Evolutionary conservation across 2,329 filamentous ascomycete genomes (phyloP).

Genomic region (Monosporascus sp.): DNA sequence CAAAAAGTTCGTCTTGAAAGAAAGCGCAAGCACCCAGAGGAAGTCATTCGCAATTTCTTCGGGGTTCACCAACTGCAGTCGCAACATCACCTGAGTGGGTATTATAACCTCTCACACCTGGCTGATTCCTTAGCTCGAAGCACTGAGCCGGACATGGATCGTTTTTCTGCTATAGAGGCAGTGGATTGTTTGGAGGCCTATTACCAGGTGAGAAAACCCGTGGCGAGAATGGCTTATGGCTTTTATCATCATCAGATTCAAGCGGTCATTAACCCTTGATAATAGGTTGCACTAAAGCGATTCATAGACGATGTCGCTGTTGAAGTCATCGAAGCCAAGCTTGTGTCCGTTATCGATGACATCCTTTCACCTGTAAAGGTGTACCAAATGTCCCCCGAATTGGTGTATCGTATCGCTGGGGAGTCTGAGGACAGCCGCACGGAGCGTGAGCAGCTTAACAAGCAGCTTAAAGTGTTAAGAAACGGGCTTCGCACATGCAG

Average conservation of each 20-base stretch:
- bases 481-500: constrained; percentile 32
- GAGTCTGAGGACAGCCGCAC: constrained; percentile 34
- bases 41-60: constrained; percentile 6
- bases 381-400: constrained; percentile 28
- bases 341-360: constrained; percentile 28
- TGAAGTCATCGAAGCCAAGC: constrained; percentile 35
- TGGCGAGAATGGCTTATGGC: not conserved
- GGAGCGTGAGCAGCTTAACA: constrained; percentile 30
- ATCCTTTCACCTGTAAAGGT: constrained; percentile 36
- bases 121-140: too few species aligned
- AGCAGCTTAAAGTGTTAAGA: constrained; percentile 32
- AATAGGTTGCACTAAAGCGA: constrained; percentile 37
- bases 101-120: too few species aligned
- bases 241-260: not conserved
- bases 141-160: too few species aligned
- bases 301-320: constrained; percentile 39
- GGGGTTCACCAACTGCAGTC: constrained; percentile 11
- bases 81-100: too few species aligned
- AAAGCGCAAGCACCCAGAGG: constrained; percentile 7
- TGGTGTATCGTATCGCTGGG: constrained; percentile 33
- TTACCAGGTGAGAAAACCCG: constrained; percentile 1
- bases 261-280: not conserved
- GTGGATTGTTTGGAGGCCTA: too few species aligned
- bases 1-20: constrained; percentile 8
- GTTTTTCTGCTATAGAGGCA: too few species aligned